A percentile compares a stretch with the other conserved stretches of the same genome.
Conservation (phyloP, 257 asterid species). For the Parsonsia alboflavescens region DNA sequence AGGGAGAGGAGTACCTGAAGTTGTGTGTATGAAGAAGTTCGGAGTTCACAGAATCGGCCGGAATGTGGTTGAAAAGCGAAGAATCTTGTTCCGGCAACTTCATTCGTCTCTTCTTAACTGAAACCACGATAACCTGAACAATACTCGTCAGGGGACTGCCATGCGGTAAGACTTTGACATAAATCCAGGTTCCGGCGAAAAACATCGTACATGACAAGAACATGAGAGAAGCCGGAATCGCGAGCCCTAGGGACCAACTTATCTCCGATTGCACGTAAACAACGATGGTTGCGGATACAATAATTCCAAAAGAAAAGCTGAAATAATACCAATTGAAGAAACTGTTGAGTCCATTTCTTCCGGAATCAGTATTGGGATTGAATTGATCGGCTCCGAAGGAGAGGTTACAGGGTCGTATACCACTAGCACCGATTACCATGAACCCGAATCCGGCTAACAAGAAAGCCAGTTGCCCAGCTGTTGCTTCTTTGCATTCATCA, state of each 20-base stretch:
- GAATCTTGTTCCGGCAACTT: slow-evolving; percentile 38
- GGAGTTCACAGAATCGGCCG: slow-evolving; percentile 50
- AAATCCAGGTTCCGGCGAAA: slow-evolving; percentile 51
- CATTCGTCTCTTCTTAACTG: slow-evolving; percentile 49
- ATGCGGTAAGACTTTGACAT: slow-evolving; percentile 59
- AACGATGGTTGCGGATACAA: slow-evolving; percentile 51
- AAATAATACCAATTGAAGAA: slow-evolving; percentile 76
- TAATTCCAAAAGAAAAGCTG: slow-evolving; percentile 53
- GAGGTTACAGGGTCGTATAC: slow-evolving; percentile 69
- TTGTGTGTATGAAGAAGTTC: slow-evolving; percentile 52
- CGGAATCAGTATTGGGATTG: slow-evolving; percentile 58
- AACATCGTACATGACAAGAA: slow-evolving; percentile 49
- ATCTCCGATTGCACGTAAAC: slow-evolving; percentile 57
- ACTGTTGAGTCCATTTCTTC: slow-evolving; percentile 57
- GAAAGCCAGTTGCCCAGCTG: slow-evolving; percentile 46
- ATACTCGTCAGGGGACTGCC: slow-evolving; percentile 61
- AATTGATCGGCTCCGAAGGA: slow-evolving; percentile 84
- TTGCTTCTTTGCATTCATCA: slow-evolving; percentile 38
- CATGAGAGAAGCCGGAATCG: slow-evolving; percentile 43
- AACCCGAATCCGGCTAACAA: slow-evolving; percentile 49
- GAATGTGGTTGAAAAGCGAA: slow-evolving; percentile 35
- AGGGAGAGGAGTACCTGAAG: slow-evolving; percentile 73
- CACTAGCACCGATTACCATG: slow-evolving; percentile 58
- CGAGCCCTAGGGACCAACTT: slow-evolving; percentile 57
- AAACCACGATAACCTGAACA: slow-evolving; percentile 43